Base-by-base conservation (phyloP, 768 basidiomycete genomes). In the Psilocybe sp. region DNA sequence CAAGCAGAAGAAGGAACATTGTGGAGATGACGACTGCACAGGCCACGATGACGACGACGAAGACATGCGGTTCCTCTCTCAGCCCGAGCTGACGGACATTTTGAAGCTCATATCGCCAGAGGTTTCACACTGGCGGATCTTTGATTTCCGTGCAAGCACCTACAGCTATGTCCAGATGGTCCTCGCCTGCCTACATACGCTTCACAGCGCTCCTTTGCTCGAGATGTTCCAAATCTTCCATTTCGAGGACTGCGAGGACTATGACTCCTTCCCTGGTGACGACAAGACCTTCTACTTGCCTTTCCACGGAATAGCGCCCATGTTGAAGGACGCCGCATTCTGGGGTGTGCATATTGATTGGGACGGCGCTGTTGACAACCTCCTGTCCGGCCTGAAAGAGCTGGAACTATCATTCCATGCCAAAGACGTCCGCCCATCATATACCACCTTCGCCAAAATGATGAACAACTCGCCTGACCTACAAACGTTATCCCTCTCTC, bases 341-440 rank as follows among this genome's bases (percentile, higher is more conserved):
- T 87, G 83, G 81, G 87, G 85, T 35, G 82, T 88, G 4, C 87
- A 87, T 53, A 63, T 89, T 32, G 75, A 82, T 49, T 90, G 88
- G 88, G 69, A 74, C 28, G 67, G 40, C n/a, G 55, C 71, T 32
- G 69, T 74, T 13, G 60, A 72, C 16, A 50, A 64, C 8, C 72
- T 80, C 55, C 69, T 85, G 19, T 53, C 59, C 14, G 73, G 70
- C 12, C 66, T 89, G 23, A 60, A 56, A 18, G 73, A 78, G 13
- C 61, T 89, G 16, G 78, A 85, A 56, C 68, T 89, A 37, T 77
- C 81, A 0, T 87, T 77, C 66, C 86, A 87, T 56, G 64, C 75
- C 8, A 70, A 75, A 23, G 80, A 85, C 58, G 84, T 83, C 12
- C 79, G 85, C 11, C 88, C 86, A 1, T 72, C 76, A 3, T 86